Evolutionary conservation across 164 flowering plant species (phyloP), one percentile per base, ranked within the genome.

Genomic region (Malania oleifera): DNA sequence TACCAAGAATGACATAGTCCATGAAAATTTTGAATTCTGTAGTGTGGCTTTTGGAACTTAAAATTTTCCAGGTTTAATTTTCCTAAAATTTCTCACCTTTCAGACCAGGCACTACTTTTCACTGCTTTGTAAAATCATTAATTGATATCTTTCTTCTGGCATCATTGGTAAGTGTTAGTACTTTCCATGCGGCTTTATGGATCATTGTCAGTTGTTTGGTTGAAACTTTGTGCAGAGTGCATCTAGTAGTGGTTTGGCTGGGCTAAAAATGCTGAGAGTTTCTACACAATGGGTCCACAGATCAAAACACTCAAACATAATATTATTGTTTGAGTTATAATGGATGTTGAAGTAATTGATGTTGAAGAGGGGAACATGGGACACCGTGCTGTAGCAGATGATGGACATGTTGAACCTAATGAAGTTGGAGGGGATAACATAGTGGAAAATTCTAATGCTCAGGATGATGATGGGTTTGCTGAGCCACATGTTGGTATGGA

Each of bases 401-500:
- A 72, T 45, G 79, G 70, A 24, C 72, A 66, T 66, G 70, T 61
- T 59, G 83, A 70, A 58, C 59, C 61, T 26, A 66, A 49, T 66
- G 73, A 68, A 11, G 64, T 64, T 37, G 73, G 68, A 39, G 84
- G 75, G 56, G 56, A 60, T 18, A 75, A 62, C 61, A 26, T 62
- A 40, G 61, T 52, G 45, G 84, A 68, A 27, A 62, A 55, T 62
- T 62, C 75, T 17, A 37, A 31, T 3, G 24, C 43, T 43, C 76
- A 68, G 44, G 75, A 67, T 60, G 86, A 72, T 28, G 72, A 73
- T 66, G 80, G 60, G 47, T 52, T 63, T 57, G 54, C 37, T 10
- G 89, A 86, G 60, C 96, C 89, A 20, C 63, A 68, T 62, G 75
- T 81, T 35, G 95, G 89, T 55, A 83, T 86, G 95, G 87, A 86